A percentile compares a stretch with the other conserved stretches of the same genome.
Evolutionary conservation across 2,329 filamentous ascomycete genomes (phyloP).

Genomic region (Penicillium janthinellum): DNA sequence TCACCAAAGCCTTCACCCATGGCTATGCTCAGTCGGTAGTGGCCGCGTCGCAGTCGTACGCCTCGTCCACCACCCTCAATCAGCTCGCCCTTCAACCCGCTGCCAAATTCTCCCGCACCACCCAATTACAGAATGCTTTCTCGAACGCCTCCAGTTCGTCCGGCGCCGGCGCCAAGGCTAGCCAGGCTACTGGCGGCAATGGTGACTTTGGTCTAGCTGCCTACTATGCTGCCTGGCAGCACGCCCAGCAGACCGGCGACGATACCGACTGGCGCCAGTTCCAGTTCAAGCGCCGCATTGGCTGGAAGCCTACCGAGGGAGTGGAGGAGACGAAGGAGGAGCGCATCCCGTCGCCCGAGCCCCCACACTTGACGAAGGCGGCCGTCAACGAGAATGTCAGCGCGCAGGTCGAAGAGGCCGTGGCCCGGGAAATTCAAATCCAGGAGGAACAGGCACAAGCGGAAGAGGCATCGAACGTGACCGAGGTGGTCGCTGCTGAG

Average conservation of each 20-base stretch:
- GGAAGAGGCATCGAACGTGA: constrained; percentile 38
- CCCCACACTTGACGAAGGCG: constrained; percentile 63
- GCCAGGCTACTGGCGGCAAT: constrained; percentile 58
- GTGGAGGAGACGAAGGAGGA: constrained; percentile 36
- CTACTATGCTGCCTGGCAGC: constrained; percentile 89
- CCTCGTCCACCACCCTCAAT: constrained; percentile 62
- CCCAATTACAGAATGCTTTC: constrained; percentile 71
- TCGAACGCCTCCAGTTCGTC: constrained; percentile 65
- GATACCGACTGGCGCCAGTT: constrained; percentile 90
- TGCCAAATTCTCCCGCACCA: constrained; percentile 54
- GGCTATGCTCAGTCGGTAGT: constrained; percentile 98
- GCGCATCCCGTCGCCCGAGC: constrained; percentile 32
- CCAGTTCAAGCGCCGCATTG: constrained; percentile 83
- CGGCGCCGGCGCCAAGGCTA: constrained; percentile 55
- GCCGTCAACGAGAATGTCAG: constrained; percentile 55
- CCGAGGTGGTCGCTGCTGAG: constrained; percentile 30
- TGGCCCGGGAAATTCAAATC: constrained; percentile 74
- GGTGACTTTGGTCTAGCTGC: constrained; percentile 74
- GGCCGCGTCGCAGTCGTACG: constrained; percentile 87
- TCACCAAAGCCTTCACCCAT: constrained; percentile 95
- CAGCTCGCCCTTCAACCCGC: constrained; percentile 55
- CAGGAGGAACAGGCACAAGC: constrained; percentile 54
- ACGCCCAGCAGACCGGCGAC: constrained; percentile 67
- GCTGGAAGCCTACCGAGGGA: constrained; percentile 70
- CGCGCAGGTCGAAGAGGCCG: constrained; percentile 81